Percentiles rank a stretch among this genome's conserved stretches.
Evolutionary conservation across 768 basidiomycete species (phyloP).

Genomic region (Serendipita sp.): DNA sequence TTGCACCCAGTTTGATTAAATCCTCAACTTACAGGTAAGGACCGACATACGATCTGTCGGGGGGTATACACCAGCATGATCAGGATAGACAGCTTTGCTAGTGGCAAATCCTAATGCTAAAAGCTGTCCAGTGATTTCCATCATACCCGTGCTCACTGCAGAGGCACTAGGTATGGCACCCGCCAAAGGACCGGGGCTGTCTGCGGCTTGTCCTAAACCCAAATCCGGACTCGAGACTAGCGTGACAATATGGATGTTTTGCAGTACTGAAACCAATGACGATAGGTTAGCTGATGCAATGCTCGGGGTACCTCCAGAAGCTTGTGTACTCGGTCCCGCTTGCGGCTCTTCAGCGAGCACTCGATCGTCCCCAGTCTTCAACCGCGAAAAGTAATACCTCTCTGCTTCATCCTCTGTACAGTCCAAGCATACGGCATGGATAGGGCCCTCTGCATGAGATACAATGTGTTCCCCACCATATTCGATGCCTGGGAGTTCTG

Average conservation of each 20-base stretch:
- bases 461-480: conserved; percentile 9
- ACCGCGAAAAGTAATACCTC: conserved; percentile 37
- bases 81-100: conserved; percentile 43
- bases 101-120: conserved; percentile 67
- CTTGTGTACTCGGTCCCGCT: background rate
- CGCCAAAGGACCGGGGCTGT: conserved; percentile 43
- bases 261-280: conserved; percentile 33
- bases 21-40: conserved; percentile 46
- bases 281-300: conserved; percentile 35
- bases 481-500: conserved; percentile 10
- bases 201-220: conserved; percentile 50
- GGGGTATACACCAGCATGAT: conserved; percentile 51
- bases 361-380: conserved; percentile 17
- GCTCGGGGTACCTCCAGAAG: conserved; percentile 8
- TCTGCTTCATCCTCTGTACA: conserved; percentile 47
- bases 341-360: background rate
- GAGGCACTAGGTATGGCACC: conserved; percentile 64
- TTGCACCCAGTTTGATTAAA: background rate
- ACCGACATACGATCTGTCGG: conserved; percentile 65
- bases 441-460: conserved; percentile 27
- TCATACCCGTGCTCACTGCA: conserved; percentile 50
- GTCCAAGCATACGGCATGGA: conserved; percentile 63
- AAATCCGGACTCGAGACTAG: conserved; percentile 44
- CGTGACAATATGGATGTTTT: conserved; percentile 45
- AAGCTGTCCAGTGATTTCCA: conserved; percentile 57